Percentiles rank a stretch among this genome's conserved stretches.
phyloP scores from a whole-genome alignment of 345 rosid genomes.

The Citrus reticulata region DNA sequence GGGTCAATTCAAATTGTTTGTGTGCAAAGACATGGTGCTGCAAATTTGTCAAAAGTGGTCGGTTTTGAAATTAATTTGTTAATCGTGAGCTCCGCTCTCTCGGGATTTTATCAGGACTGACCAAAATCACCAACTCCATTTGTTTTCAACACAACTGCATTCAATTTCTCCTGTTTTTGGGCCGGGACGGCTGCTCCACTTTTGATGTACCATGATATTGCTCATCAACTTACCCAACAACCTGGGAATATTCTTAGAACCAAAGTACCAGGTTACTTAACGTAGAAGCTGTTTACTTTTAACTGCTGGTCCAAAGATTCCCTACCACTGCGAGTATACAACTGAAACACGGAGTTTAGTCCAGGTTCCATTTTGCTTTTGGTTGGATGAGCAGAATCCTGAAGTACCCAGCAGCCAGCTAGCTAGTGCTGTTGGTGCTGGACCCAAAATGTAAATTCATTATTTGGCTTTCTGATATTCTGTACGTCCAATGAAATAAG shows the following conservation, averaged over 20 bases:
- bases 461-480: too few species aligned
- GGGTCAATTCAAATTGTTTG: background rate
- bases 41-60: conserved; percentile 12
- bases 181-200: too few species aligned
- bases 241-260: background rate
- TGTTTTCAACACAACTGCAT: background rate
- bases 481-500: too few species aligned
- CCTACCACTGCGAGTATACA: too few species aligned
- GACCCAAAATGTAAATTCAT: too few species aligned
- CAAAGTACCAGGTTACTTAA: background rate
- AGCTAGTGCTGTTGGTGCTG: too few species aligned
- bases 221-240: background rate
- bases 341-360: too few species aligned
- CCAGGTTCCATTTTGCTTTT: too few species aligned
- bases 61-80: background rate
- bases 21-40: background rate
- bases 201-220: too few species aligned
- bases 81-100: background rate
- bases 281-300: background rate
- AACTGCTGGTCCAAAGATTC: background rate
- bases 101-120: background rate
- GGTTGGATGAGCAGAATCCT: too few species aligned
- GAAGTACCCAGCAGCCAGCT: too few species aligned
- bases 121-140: background rate
- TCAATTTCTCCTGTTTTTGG: too few species aligned